phyloP scores from a whole-genome alignment of 345 rosid species.

The Boechera stricta region DNA sequence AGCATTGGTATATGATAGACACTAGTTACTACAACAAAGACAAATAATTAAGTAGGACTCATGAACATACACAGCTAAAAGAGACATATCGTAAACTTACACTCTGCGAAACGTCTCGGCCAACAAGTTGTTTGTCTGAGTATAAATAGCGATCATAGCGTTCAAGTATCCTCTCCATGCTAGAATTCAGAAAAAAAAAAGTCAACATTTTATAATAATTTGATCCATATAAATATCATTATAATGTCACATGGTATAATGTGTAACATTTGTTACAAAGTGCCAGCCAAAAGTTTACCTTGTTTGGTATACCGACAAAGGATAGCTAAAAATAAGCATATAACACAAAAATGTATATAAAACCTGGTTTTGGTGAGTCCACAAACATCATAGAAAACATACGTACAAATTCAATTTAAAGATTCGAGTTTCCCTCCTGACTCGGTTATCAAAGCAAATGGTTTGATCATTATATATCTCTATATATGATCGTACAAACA shows the following conservation, averaged over 20 bases:
- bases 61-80: slow-evolving; percentile 22
- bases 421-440: slow-evolving; percentile 32
- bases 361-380: slow-evolving; percentile 40
- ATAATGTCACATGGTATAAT: not conserved
- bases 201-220: not conserved
- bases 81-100: slow-evolving; percentile 46
- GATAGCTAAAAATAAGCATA: slow-evolving; percentile 26
- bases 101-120: slow-evolving; percentile 50
- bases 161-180: slow-evolving; percentile 96
- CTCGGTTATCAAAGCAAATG: slow-evolving; percentile 44
- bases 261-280: slow-evolving; percentile 19
- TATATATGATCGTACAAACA: slow-evolving; percentile 36
- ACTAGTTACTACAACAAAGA: slow-evolving; percentile 15
- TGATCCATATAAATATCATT: not conserved
- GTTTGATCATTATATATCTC: slow-evolving; percentile 26
- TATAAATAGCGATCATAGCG: slow-evolving; percentile 85
- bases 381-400: slow-evolving; percentile 26
- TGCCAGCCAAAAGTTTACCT: slow-evolving; percentile 34
- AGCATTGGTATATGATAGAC: slow-evolving; percentile 29
- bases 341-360: slow-evolving; percentile 42
- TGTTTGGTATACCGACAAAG: slow-evolving; percentile 41
- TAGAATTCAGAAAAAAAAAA: slow-evolving; percentile 31
- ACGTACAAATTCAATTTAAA: slow-evolving; percentile 29
- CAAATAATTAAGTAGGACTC: slow-evolving; percentile 18
- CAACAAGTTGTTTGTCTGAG: slow-evolving; percentile 69